phyloP scores from a whole-genome alignment of 2,329 filamentous ascomycete genomes.

The Phialemonium atrogriseum region DNA sequence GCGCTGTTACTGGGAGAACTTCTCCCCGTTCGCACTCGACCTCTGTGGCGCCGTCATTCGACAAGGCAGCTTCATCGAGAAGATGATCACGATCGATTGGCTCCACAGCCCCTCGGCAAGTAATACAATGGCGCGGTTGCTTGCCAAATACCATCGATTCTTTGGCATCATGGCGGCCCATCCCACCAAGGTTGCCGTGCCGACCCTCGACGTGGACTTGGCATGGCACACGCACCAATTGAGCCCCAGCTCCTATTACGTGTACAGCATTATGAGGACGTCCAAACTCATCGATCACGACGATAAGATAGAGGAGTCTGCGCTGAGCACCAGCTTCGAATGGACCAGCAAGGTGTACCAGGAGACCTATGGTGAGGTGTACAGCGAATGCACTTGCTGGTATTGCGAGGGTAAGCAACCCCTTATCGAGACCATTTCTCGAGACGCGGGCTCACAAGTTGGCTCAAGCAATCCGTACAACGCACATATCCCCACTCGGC shows the following conservation, averaged over 20 bases:
- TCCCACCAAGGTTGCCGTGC: constrained; percentile 45
- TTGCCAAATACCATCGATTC: constrained; percentile 59
- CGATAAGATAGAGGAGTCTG: constrained; percentile 68
- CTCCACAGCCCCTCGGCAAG: constrained; percentile 59
- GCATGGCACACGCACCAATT: constrained; percentile 80
- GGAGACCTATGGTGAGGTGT: constrained; percentile 54
- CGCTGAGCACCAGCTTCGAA: constrained; percentile 57
- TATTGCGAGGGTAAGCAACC: constrained; percentile 58
- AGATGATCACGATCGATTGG: constrained; percentile 72
- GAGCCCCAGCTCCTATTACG: constrained; percentile 53
- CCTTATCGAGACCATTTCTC: too few relatives aligned
- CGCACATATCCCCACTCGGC: constrained; percentile 39
- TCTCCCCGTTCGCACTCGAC: constrained; percentile 55
- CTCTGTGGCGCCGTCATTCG: constrained; percentile 57
- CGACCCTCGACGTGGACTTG: constrained; percentile 66
- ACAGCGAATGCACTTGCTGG: constrained; percentile 74
- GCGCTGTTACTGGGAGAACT: constrained; percentile 62
- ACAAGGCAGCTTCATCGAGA: constrained; percentile 58
- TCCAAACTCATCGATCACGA: constrained; percentile 67
- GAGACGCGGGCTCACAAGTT: background rate
- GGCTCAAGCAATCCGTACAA: constrained; percentile 42
- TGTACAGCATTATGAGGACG: constrained; percentile 39
- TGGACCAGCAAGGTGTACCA: constrained; percentile 67
- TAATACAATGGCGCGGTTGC: constrained; percentile 55
- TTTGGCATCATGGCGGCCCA: constrained; percentile 46